Percentiles rank a stretch among this genome's conserved stretches.
phyloP scores from a whole-genome alignment of 257 asterid species.

The Plantago major region DNA sequence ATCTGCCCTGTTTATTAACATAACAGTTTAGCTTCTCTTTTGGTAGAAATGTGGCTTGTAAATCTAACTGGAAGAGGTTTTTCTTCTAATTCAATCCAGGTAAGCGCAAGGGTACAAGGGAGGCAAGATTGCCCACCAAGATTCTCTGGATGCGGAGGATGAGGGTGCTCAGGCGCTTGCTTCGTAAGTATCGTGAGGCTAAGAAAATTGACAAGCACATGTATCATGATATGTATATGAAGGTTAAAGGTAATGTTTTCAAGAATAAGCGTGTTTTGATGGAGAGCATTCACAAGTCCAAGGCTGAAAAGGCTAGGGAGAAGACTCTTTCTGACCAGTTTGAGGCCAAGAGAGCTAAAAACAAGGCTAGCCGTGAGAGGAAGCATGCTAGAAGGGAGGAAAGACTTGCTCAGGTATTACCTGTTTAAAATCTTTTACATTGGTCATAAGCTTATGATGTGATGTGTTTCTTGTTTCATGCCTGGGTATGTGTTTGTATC shows the following conservation, averaged over 20 bases:
- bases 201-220: conserved; percentile 95
- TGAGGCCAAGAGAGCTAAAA: conserved; percentile 96
- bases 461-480: too few relatives aligned
- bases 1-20: too few relatives aligned
- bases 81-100: conserved; percentile 31
- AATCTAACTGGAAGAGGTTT: background rate
- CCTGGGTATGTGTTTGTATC: too few relatives aligned
- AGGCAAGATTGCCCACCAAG: conserved; percentile 93
- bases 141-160: conserved; percentile 95
- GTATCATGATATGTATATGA: conserved; percentile 99
- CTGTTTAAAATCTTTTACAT: background rate
- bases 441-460: background rate
- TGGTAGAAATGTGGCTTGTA: background rate
- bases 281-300: conserved; percentile 93
- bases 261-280: conserved; percentile 93
- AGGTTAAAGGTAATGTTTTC: conserved; percentile 95
- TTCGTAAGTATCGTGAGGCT: conserved; percentile 84
- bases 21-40: too few relatives aligned
- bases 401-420: conserved; percentile 69
- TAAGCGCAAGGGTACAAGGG: conserved; percentile 98
- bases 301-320: conserved; percentile 99
- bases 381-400: conserved; percentile 89
- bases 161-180: conserved; percentile 88
- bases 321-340: conserved; percentile 89
- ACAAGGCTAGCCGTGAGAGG: conserved; percentile 95